These are phyloP conservation scores for Globisporangium nunn DNA, from an alignment of 352 stramenopile species.

Conservation along the genomic window DNA sequence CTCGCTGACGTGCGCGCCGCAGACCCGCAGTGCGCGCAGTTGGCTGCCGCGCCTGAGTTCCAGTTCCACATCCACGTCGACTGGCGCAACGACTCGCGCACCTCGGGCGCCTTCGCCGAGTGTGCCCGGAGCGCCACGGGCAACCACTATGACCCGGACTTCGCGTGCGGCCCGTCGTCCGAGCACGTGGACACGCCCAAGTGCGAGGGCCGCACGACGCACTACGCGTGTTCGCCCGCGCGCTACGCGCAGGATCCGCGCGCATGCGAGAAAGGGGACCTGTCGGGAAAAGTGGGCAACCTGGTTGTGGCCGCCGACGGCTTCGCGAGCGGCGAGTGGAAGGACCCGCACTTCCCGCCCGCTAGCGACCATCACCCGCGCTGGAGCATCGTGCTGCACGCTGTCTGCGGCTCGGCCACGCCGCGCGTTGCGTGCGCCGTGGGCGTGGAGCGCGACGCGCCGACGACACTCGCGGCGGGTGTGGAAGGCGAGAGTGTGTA, in stretches of 20 bases:
- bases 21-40: slow-evolving; percentile 10
- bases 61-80: slow-evolving; percentile 43
- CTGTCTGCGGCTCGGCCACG: slow-evolving; percentile 14
- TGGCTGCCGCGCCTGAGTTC: slow-evolving; percentile 5
- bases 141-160: slow-evolving; percentile 40
- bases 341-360: slow-evolving; percentile 27
- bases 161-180: slow-evolving; percentile 32
- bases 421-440: slow-evolving; percentile 35
- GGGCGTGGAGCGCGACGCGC: slow-evolving; percentile 1
- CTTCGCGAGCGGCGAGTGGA: slow-evolving; percentile 18
- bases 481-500: neutral
- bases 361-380: slow-evolving; percentile 15
- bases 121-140: slow-evolving; percentile 22
- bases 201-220: slow-evolving; percentile 9
- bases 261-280: slow-evolving; percentile 35
- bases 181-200: slow-evolving; percentile 20
- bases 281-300: slow-evolving; percentile 37
- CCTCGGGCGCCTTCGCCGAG: slow-evolving; percentile 21
- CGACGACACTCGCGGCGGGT: neutral
- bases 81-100: slow-evolving; percentile 16
- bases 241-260: slow-evolving; percentile 20
- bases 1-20: slow-evolving; percentile 9
- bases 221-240: slow-evolving; percentile 27
- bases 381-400: slow-evolving; percentile 31
- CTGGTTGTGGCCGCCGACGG: slow-evolving; percentile 14